Evolutionary conservation across 768 basidiomycete species (phyloP), one percentile per base, ranked within the genome.

Genomic region (Leccinum boreale): DNA sequence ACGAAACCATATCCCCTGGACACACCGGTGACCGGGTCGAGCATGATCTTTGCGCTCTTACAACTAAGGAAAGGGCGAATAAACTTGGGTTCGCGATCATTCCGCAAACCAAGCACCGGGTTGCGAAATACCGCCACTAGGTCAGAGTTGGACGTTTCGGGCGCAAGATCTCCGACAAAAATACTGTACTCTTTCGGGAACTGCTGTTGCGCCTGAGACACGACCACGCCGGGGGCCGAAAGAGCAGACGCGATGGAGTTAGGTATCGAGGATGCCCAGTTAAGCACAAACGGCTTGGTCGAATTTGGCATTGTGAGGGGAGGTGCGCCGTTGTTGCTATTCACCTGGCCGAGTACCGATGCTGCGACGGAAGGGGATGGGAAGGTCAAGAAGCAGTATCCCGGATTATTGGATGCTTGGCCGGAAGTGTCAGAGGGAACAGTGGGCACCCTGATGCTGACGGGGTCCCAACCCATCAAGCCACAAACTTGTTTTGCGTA

Each of bases 21-120:
- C 21, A 93, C 84, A 17, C 93, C 93, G 5, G 92, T 93, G 21
- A 88, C 83, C 2, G 94, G 92, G 71, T 94, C 92, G 50, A 93
- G 77, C 92, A 94, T 94, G 62, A 93, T 96, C 77, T 94, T 94
- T 29, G 94, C 94, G 71, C 92, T 94, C 78, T 93, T 94, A 75
- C 93, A 94, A 70, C 92, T 94, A 36, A 85, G 74, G 75, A 96
- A 97, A 3, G 92, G 91, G 8, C 86, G 82, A 54, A 95, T 92
- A 62, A 92, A 90, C 71, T 91, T 90, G 19, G 92, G 92, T 70
- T 90, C 90, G 57, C 92, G 81, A 69, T 94, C 91, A 67, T 88
- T 89, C 58, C 91, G 82, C 53, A 93, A 80, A 45, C 91, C 91
- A 14, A 92, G 81, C 3, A 92, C 88, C 0, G 92, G 92, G 71